Base-by-base conservation (phyloP, 495 filamentous ascomycete species). In the Neurospora tetraspora region DNA sequence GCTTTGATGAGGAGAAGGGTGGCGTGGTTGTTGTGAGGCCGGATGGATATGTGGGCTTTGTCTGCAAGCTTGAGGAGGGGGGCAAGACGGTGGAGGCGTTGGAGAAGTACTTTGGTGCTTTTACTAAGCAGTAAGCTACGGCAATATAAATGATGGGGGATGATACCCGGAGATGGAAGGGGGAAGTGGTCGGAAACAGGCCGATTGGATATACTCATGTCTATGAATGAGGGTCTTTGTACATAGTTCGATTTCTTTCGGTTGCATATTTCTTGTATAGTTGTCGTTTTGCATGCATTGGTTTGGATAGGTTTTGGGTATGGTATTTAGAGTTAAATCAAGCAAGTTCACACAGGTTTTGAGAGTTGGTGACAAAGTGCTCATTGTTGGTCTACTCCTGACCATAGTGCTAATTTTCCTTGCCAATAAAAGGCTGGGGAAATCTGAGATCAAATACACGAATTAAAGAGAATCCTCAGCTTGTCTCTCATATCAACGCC, bases 31-130 rank as follows among this genome's bases (percentile, higher is more conserved):
- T 97, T 45, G 92, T 94, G 38, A 83, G 94, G 61, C 94, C 94
- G 0, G 94, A 97, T 81, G 92, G 92, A 39, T 94, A 97, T 82
- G 89, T 96, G 72, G 92, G 91, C 14, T 89, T 91, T 71, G 91
- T 92, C 23, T 88, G 92, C 4, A 84, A 85, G 75, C 80, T 97
- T 42, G 88, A 87, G 14, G 91, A 94, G 81, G 94, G 93, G 5
- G 88, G 82, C 73, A 92, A 88, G 61, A 96, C 93, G 0, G 90
- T 91, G 3, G 92, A 94, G 74, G 92, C 93, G 61, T 85, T 97
- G 74, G 91, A 97, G 76, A 86, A 84, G 69, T 97, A 96, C 83
- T 97, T 97, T 82, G 84, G 86, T 39, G 81, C 90, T 9, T 93
- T 97, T 71, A 82, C 78, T 68, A 78, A 87, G 76, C 83, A 82